Evolutionary conservation across 2,329 filamentous ascomycete species (phyloP), one percentile per base, ranked within the genome.

Genomic region (Pseudogymnoascus sp.): DNA sequence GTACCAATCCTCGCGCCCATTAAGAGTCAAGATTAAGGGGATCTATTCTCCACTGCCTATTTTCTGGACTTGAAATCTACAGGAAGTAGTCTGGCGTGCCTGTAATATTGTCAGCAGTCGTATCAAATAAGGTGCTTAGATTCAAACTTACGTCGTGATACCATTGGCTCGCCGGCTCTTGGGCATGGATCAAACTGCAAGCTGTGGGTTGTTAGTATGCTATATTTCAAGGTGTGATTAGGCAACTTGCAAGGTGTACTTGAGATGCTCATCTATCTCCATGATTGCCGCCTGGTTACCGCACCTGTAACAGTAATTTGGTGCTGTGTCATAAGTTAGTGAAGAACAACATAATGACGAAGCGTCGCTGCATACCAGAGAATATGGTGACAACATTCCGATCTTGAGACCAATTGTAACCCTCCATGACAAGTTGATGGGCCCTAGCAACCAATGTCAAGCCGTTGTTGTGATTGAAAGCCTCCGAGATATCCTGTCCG

Each of bases 251-350:
- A 99, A 97, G 72, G 94, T 97, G 79, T 97, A 99, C 82, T 99
- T 97, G 74, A 99, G 80, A 76, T 97, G 92, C 79, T 99, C 94
- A 69, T 97, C 94, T 76, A 99, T 99, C 78, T 97, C 94, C 94
- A 99, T 99, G 76, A 99, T 97, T n/a, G 94, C 94, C 62, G 94
- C 94, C 78, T 97, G 94, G 78, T 99, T 99, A 73, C 94, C 94
- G 74, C 94, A 99, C 75, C 94, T 86, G 82, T 99, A 97, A 81
- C 93, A 99, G 82, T 99, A 99, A 76, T 93, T 93, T 66, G 89
- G 89, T 61, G 89, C 89, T 86, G 72, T 27, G 45, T 66, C 65
- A 60, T 25, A 18, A 33, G 66, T 76, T 67, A 76, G 72, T 60
- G 36, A 55, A 45, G 31, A 63, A 58, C 48, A 37, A 12, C 4